Base-by-base conservation (phyloP, 208 protist species). In the Borovskyia barvae region DNA sequence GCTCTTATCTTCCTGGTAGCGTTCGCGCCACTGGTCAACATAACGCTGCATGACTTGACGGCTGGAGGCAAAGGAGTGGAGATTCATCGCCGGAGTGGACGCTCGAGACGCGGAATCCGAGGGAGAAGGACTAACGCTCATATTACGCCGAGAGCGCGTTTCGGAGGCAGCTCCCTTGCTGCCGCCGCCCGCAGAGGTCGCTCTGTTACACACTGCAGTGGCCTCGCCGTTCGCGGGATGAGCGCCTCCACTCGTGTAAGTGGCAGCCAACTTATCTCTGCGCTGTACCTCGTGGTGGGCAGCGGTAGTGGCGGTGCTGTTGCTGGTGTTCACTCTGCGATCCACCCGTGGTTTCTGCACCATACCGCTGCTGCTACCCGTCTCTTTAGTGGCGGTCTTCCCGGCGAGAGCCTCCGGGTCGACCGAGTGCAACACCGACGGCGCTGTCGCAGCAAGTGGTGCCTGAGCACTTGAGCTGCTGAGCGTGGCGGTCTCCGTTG, bases 21-120 rank as follows among this genome's bases (percentile, higher is more conserved):
- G 41, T 36, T 89, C 81, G 33, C 72, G 51, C 82, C 82, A 89
- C 40, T 63, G 54, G 39, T 82, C 61, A 11, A 88, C 66, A 62
- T 82, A 75, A 39, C 71, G 66, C 37, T 72, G 72, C 62, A 87
- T 53, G 14, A 63, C 41, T 3, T 29, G 26, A 5, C 59, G 66
- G 33, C 66, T 66, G 5, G 55, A 54, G 3, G 47, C 48, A 19
- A 63, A 74, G 30, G 52, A 53, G 39, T 47, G 57, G 24, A n/a
- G 8, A 14, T 28, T 15, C 11, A 61, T 41, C n/a, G 47, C 29
- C 28, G 59, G 24, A 2, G 33, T n/a, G n/a, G n/a, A n/a, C n/a
- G n/a, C n/a, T n/a, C 55, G 35, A 15, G 19, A 24, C 22, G 11
- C 32, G 5, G 50, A 43, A 25, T 33, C 11, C 26, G 53, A 33